These are phyloP conservation scores for Malassezia vespertilionis DNA, from an alignment of 1,284 basidiomycete genomes.

Conservation along the genomic window DNA sequence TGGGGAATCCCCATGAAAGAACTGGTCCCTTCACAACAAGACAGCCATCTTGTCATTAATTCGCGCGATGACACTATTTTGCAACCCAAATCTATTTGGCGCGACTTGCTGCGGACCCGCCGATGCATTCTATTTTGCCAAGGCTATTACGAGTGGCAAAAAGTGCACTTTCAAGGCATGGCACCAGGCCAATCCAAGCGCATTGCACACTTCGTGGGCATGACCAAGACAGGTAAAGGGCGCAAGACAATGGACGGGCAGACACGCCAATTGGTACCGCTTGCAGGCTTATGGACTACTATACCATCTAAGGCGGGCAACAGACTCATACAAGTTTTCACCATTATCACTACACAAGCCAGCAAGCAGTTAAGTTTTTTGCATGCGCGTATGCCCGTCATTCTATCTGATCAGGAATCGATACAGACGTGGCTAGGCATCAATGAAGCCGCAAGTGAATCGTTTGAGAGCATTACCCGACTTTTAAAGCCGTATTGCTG, in stretches of 20 bases:
- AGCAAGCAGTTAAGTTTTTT: slow-evolving; percentile 48
- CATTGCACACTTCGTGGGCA: slow-evolving; percentile 65
- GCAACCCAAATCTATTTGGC: slow-evolving; percentile 23
- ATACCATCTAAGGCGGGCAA: slow-evolving; percentile 53
- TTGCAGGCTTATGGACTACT: slow-evolving; percentile 72
- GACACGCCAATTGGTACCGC: slow-evolving; percentile 59
- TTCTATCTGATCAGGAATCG: slow-evolving; percentile 59
- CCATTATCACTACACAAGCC: slow-evolving; percentile 67
- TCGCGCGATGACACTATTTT: slow-evolving; percentile 72
- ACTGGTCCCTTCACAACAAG: slow-evolving; percentile 71
- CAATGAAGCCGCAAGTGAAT: background rate
- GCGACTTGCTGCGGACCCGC: slow-evolving; percentile 19
- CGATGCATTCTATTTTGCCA: slow-evolving; percentile 43
- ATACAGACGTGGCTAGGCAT: slow-evolving; percentile 68
- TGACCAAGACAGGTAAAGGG: slow-evolving; percentile 52
- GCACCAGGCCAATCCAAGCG: too few relatives aligned
- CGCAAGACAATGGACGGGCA: slow-evolving; percentile 62
- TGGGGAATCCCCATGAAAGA: slow-evolving; percentile 8
- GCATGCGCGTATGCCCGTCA: slow-evolving; percentile 84
- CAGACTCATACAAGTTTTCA: slow-evolving; percentile 58
- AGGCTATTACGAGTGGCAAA: slow-evolving; percentile 43
- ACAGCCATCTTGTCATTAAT: slow-evolving; percentile 69
- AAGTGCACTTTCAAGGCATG: slow-evolving; percentile 10
- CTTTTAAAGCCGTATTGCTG: slow-evolving; percentile 59
- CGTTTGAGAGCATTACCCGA: slow-evolving; percentile 50